Evolutionary conservation across 2,329 filamentous ascomycete species (phyloP), one percentile per base, ranked within the genome.

Genomic region (Atkinsonella hypoxylon): DNA sequence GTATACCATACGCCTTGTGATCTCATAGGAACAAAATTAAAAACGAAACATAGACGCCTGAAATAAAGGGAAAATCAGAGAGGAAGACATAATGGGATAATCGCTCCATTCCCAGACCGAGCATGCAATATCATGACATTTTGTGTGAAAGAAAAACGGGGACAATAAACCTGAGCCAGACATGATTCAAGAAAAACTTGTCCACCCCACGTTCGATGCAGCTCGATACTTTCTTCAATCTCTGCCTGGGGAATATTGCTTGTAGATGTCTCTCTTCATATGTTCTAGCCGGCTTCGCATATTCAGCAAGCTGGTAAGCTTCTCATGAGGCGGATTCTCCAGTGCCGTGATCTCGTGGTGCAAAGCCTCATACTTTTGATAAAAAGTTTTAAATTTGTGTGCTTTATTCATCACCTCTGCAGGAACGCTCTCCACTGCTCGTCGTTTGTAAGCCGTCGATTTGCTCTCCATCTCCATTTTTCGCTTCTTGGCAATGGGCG

Each of bases 221-320:
- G 26, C 17, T 42, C 36, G 4, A 32, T 36, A 8, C 22, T 18
- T 53, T 31, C 36, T 18, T 57, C 53, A 62, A 34, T 54, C 56
- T 53, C 59, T 60, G 32, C 58, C 57, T 4, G 55, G 66, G 50
- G 60, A 66, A 60, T 62, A 69, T 62, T 73, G 70, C 55, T 64
- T 65, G 57, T 79, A 75, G 43, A 84, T 83, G 52, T 79, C 72
- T 55, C 62, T 67, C 70, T 83, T 83, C 73, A 83, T 74, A n/a
- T 56, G 56, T 55, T 73, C 68, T 45, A 84, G 64, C 34, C 73
- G 68, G 30, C 71, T 65, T 51, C 77, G 74, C 78, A 83, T 77
- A 13, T 75, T 70, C 31, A 75, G 58, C 44, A 83, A 61, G 45
- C 75, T 62, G 6, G 67, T 66, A 48, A 83, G 62, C 59, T 77